Evolutionary conservation across 2,329 filamentous ascomycete genomes (phyloP), one percentile per base, ranked within the genome.

Genomic region (Stemphylium lycopersici): DNA sequence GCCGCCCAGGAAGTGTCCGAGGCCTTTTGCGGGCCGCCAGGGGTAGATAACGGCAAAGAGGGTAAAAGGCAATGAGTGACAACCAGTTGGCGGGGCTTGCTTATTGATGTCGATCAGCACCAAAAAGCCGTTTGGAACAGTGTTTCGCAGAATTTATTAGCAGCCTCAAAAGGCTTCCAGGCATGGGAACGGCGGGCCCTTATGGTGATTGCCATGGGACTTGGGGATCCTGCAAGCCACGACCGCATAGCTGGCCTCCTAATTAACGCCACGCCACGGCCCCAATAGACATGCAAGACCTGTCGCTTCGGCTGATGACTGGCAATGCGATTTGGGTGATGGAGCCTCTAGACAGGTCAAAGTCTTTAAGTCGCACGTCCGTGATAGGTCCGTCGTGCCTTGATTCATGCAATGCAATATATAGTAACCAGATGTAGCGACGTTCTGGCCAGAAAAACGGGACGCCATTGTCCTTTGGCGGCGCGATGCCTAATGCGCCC

Each of bases 391-490:
- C 41, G 43, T 18, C 33, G 31, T 43, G 40, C 26, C 54, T 56
- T 66, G 65, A 61, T 59, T 63, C 62, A 63, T 59, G 56, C 62
- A 40, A 62, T 41, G 61, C 65, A 70, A 69, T 69, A 64, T 62
- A 58, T 45, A 52, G 57, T 50, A 59, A 36, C 55, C 60, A 59
- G 52, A 56, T 65, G 42, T 24, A 47, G 61, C 44, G 37, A 56
- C 20, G 65, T 58, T 67, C 65, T 67, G 55, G 58, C 59, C 61
- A 57, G 48, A 45, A 38, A 56, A 44, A 48, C 53, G 54, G 58
- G 44, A 51, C 51, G 50, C 52, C 48, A 45, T 52, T 49, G 31
- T 52, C 20, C 29, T 48, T 55, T 52, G 56, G 54, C 55, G 22
- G 38, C 40, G 46, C 55, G 31, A 58, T 55, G 34, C 57, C 50